A percentile compares a stretch with the other conserved stretches of the same genome.
These are phyloP conservation scores for bread wheat (Triticum aestivum) DNA, from an alignment of 176 grass and related monocot genomes.

Conservation along the genomic window IWGSC_CS_RefSeq_v2.1 NC_057796.1:418885657-418886156, in stretches of 20 bases:
- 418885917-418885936: constrained; percentile 94
- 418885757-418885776: constrained; percentile 98
- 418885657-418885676: constrained; percentile 93
- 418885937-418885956: constrained; percentile 82
- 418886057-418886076: constrained; percentile 92
- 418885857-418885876: constrained; percentile 82
- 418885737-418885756: constrained; percentile 92
- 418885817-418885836: constrained; percentile 92
- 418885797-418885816: constrained; percentile 80
- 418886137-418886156: constrained; percentile 91
- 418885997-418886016: constrained; percentile 91
- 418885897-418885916: constrained; percentile 94
- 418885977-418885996: constrained; percentile 97
- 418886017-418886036: constrained; percentile 93
- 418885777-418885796: constrained; percentile 96
- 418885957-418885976: constrained; percentile 91
- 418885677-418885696: constrained; percentile 89
- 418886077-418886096: constrained; percentile 93
- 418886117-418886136: constrained; percentile 78
- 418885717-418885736: constrained; percentile 77
- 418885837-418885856: constrained; percentile 71
- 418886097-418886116: constrained; percentile 96
- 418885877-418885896: constrained; percentile 97
- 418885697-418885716: constrained; percentile 88
- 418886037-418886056: constrained; percentile 83